phyloP scores from a whole-genome alignment of 257 asterid genomes.

The Nicotiana tabacum region DNA sequence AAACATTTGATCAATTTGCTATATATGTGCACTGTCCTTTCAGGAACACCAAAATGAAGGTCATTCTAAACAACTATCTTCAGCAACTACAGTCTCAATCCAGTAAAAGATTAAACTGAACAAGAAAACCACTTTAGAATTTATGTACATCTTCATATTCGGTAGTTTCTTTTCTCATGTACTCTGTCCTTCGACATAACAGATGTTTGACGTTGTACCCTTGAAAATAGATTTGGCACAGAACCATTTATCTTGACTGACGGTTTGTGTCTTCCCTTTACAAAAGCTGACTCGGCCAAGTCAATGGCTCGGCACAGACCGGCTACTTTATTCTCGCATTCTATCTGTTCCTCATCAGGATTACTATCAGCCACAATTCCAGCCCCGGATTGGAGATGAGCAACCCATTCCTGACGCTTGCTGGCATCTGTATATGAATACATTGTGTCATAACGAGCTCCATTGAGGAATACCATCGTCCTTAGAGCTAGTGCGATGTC shows the following conservation, averaged over 20 bases:
- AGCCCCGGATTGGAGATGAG: slow-evolving; percentile 88
- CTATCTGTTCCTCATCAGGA: slow-evolving; percentile 71
- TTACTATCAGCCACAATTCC: slow-evolving; percentile 83
- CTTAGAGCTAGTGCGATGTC: slow-evolving; percentile 77
- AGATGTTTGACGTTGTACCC: neutral
- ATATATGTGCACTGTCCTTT: neutral
- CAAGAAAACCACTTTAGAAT: neutral
- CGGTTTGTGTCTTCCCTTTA: slow-evolving; percentile 14
- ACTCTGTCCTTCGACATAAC: neutral
- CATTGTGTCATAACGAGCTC: slow-evolving; percentile 51
- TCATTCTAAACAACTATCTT: neutral
- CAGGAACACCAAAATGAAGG: neutral
- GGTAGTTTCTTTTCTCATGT: neutral
- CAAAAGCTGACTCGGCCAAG: slow-evolving; percentile 73
- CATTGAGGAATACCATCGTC: slow-evolving; percentile 66
- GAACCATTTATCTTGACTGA: slow-evolving; percentile 4
- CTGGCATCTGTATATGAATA: slow-evolving; percentile 45
- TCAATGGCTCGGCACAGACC: slow-evolving; percentile 73
- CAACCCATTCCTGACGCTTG: slow-evolving; percentile 70
- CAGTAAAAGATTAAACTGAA: neutral
- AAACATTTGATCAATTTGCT: neutral
- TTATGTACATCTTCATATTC: neutral
- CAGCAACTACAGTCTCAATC: neutral
- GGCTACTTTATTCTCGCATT: slow-evolving; percentile 76
- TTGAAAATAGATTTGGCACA: neutral